Percentiles rank a stretch among this genome's conserved stretches.
phyloP scores from a whole-genome alignment of 1,139 yeast genomes.

The Protomyces arabidopsidicola region DNA sequence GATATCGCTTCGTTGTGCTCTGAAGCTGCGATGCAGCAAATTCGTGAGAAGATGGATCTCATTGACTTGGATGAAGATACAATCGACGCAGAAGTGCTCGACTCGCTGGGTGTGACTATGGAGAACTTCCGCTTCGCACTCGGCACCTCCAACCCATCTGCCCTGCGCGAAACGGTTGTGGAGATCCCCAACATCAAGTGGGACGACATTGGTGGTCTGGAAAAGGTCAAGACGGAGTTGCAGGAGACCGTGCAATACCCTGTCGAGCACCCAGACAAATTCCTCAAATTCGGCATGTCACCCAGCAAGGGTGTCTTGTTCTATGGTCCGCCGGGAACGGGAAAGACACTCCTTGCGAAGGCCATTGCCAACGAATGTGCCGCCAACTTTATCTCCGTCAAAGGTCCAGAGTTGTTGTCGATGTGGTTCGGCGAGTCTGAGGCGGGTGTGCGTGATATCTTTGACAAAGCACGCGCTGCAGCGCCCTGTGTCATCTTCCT shows the following conservation, averaged over 20 bases:
- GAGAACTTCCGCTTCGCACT: slow-evolving; percentile 97
- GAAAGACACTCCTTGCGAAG: slow-evolving; percentile 94
- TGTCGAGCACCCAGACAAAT: slow-evolving; percentile 96
- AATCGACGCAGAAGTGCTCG: slow-evolving; percentile 94
- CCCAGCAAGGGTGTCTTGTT: slow-evolving; percentile 97
- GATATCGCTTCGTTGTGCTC: slow-evolving; percentile 91
- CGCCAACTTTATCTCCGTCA: slow-evolving; percentile 92
- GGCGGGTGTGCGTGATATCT: slow-evolving; percentile 92
- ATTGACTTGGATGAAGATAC: slow-evolving; percentile 97
- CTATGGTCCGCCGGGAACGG: slow-evolving; percentile 99
- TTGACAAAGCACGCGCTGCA: slow-evolving; percentile 97
- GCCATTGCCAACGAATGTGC: slow-evolving; percentile 98
- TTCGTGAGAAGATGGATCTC: slow-evolving; percentile 98
- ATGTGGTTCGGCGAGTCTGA: slow-evolving; percentile 99
- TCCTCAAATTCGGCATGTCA: slow-evolving; percentile 93
- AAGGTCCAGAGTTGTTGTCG: slow-evolving; percentile 94
- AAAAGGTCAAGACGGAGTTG: slow-evolving; percentile 88
- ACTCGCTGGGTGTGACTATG: slow-evolving; percentile 96
- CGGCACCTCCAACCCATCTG: slow-evolving; percentile 97
- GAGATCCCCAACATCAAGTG: slow-evolving; percentile 97
- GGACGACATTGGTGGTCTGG: slow-evolving; percentile 97
- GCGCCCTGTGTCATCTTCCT: slow-evolving; percentile 97
- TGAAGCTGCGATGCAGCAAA: slow-evolving; percentile 98
- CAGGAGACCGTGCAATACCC: slow-evolving; percentile 99
- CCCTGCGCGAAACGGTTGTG: slow-evolving; percentile 97